These are phyloP conservation scores for Candida dajiaensis DNA, from an alignment of 805 yeast species.

Conservation along the genomic window DNA sequence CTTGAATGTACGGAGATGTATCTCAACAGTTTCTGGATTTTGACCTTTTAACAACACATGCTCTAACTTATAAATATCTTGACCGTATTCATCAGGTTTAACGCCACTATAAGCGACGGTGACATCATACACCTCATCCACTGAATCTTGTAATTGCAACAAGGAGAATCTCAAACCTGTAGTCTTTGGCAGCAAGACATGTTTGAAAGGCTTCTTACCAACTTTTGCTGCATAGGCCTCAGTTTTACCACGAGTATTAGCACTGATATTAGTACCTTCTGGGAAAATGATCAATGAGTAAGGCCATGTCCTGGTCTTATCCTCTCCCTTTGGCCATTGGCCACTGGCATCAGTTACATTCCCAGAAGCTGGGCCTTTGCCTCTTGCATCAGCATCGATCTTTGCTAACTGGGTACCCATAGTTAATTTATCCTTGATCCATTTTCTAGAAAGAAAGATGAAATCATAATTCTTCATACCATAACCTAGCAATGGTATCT, in stretches of 20 bases:
- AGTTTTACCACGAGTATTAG: slow-evolving; percentile 54
- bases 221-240: slow-evolving; percentile 49
- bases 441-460: slow-evolving; percentile 75
- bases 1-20: slow-evolving; percentile 55
- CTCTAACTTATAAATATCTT: slow-evolving; percentile 62
- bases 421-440: slow-evolving; percentile 68
- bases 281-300: slow-evolving; percentile 79
- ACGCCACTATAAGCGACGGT: slow-evolving; percentile 82
- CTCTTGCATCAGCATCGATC: slow-evolving; percentile 58
- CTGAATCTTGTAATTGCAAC: slow-evolving; percentile 44
- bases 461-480: slow-evolving; percentile 81
- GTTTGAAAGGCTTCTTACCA: slow-evolving; percentile 43
- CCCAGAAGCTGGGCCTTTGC: slow-evolving; percentile 46
- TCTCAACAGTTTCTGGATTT: slow-evolving; percentile 62
- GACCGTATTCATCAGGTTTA: slow-evolving; percentile 59
- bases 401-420: slow-evolving; percentile 50
- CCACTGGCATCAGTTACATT: slow-evolving; percentile 23
- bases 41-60: slow-evolving; percentile 61
- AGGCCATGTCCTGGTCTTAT: slow-evolving; percentile 39
- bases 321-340: slow-evolving; percentile 17
- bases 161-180: slow-evolving; percentile 74
- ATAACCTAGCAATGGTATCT: slow-evolving; percentile 71
- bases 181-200: slow-evolving; percentile 75
- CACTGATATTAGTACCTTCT: slow-evolving; percentile 86
- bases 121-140: slow-evolving; percentile 66